phyloP scores from a whole-genome alignment of 805 yeast species.

The fission yeast (Schizosaccharomyces pombe) region DNA sequence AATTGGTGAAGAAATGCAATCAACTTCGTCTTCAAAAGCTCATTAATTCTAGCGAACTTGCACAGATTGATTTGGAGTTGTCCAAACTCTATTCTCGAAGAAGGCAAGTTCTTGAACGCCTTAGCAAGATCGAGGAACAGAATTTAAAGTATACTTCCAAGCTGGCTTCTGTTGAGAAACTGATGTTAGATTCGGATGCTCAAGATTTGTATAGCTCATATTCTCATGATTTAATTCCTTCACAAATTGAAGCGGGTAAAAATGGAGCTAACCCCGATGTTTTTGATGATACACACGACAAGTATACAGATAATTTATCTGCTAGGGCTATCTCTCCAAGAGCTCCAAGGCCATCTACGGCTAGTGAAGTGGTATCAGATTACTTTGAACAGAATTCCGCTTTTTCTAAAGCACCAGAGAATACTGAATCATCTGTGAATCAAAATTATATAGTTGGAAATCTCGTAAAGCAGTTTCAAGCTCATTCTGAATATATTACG shows the following conservation, averaged over 20 bases:
- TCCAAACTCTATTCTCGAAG: neutral
- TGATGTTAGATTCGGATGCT: neutral
- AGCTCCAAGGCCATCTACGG: no score
- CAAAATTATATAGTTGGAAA: conserved; percentile 22
- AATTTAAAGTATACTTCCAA: neutral
- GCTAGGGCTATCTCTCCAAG: no score
- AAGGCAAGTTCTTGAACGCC: conserved; percentile 7
- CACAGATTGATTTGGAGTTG: neutral
- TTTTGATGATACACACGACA: no score
- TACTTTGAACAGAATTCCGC: neutral
- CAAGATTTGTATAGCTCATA: neutral
- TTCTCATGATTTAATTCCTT: no score
- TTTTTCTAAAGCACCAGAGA: neutral
- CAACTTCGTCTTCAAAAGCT: neutral
- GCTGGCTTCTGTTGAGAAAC: neutral
- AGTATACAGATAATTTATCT: no score
- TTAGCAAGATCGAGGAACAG: neutral
- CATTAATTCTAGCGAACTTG: neutral
- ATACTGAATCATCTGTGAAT: neutral
- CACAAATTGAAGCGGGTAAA: no score
- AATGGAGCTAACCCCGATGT: no score
- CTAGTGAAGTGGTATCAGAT: no score
- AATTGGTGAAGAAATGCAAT: neutral
- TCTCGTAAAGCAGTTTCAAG: conserved; percentile 25
- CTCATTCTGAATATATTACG: conserved; percentile 31